These are phyloP conservation scores for Pichia nanzhaoensis DNA, from an alignment of 805 yeast species.

Conservation along the genomic window DNA sequence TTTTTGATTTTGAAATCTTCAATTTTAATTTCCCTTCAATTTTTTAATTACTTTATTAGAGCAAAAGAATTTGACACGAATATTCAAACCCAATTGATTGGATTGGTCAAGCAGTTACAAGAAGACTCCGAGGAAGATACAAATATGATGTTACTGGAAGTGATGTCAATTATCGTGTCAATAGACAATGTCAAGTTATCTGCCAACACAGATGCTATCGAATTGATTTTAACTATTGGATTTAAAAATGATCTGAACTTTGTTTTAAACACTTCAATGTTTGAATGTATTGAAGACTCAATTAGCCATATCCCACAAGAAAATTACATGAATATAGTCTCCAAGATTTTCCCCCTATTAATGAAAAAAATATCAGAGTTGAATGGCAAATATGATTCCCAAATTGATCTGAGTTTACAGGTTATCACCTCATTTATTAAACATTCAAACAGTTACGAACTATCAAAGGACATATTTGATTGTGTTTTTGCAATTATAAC, in stretches of 20 bases:
- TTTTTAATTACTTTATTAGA: slow-evolving; percentile 29
- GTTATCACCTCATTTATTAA: slow-evolving; percentile 45
- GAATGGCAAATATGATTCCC: slow-evolving; percentile 50
- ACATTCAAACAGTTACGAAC: slow-evolving; percentile 25
- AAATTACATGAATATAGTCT: slow-evolving; percentile 42
- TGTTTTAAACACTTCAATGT: slow-evolving; percentile 57
- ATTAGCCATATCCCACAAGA: slow-evolving; percentile 40
- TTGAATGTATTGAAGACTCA: slow-evolving; percentile 60
- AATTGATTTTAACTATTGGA: slow-evolving; percentile 56
- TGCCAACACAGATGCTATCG: slow-evolving; percentile 34
- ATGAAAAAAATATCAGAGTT: slow-evolving; percentile 33
- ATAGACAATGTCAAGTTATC: slow-evolving; percentile 35
- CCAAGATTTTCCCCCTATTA: slow-evolving; percentile 46
- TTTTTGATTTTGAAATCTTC: slow-evolving; percentile 23
- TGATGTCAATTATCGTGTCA: slow-evolving; percentile 51
- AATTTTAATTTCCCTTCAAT: slow-evolving; percentile 46
- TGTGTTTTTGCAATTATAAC: slow-evolving; percentile 39
- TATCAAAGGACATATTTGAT: slow-evolving; percentile 31
- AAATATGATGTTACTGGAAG: slow-evolving; percentile 64
- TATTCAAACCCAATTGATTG: slow-evolving; percentile 26
- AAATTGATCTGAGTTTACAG: slow-evolving; percentile 52
- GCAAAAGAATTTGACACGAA: slow-evolving; percentile 27
- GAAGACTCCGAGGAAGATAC: slow-evolving; percentile 76
- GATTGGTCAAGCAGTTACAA: slow-evolving; percentile 38
- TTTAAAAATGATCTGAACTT: slow-evolving; percentile 70